Percentiles rank a stretch among this genome's conserved stretches.
Conservation (phyloP, 2,329 filamentous ascomycete genomes). For the Aaosphaeria arxii region DNA sequence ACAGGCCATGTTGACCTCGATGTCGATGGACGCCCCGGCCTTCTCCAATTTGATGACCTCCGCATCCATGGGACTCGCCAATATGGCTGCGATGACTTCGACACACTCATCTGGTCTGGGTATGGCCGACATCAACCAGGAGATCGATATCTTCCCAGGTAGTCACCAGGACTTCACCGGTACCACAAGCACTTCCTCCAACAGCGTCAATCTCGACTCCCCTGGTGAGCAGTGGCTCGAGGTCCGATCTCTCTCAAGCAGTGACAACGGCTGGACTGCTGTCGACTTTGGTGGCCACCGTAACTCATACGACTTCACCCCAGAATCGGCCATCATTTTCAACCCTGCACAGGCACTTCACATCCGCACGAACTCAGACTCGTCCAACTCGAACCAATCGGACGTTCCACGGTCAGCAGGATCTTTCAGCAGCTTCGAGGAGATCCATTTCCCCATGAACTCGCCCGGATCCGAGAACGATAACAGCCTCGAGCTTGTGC, state of each 20-base stretch:
- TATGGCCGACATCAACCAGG: conserved; percentile 69
- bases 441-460: conserved; percentile 68
- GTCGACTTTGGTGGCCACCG: conserved; percentile 62
- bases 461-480: conserved; percentile 72
- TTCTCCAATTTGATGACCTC: conserved; percentile 40
- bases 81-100: conserved; percentile 14
- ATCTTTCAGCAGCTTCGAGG: conserved; percentile 80
- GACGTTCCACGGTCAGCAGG: conserved; percentile 56
- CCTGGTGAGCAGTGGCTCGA: conserved; percentile 80
- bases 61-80: conserved; percentile 43
- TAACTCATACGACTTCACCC: conserved; percentile 67
- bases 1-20: conserved; percentile 36
- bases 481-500: conserved; percentile 26
- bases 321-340: conserved; percentile 68
- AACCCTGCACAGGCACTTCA: conserved; percentile 90
- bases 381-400: conserved; percentile 74
- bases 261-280: conserved; percentile 80
- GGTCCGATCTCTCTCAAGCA: conserved; percentile 79
- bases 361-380: conserved; percentile 81
- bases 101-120: conserved; percentile 20
- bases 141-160: conserved; percentile 57
- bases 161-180: conserved; percentile 46
- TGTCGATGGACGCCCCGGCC: conserved; percentile 39
- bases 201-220: conserved; percentile 56
- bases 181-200: conserved; percentile 17